A percentile compares a stretch with the other conserved stretches of the same genome.
Evolutionary conservation across 352 stramenopile genomes (phyloP).

Genomic region (Phytophthora citrophthora): DNA sequence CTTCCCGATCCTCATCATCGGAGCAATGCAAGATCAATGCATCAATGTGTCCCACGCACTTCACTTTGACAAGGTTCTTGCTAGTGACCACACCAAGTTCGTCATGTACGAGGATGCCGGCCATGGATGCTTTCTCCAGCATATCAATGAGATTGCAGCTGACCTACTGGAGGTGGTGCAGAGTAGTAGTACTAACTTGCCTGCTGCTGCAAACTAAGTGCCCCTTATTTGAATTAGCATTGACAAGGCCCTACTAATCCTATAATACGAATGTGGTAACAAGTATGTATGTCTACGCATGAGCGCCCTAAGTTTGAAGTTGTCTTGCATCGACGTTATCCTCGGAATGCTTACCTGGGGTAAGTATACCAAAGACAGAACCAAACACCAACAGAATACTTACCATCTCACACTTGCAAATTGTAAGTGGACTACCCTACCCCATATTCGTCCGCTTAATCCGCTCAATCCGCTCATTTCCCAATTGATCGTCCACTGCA

Average conservation of each 20-base stretch:
- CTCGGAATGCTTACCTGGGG: too few relatives aligned
- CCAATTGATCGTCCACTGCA: constrained; percentile 6
- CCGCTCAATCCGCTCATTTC: constrained; percentile 23
- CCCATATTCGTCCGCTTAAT: constrained; percentile 9
- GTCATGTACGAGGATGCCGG: constrained; percentile 51
- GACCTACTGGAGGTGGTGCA: constrained; percentile 36
- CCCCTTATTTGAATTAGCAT: too few relatives aligned
- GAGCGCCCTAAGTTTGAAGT: too few relatives aligned
- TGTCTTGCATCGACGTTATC: too few relatives aligned
- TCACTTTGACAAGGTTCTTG: constrained; percentile 40
- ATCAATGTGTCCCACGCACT: constrained; percentile 45
- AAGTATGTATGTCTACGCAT: too few relatives aligned
- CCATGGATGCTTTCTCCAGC: constrained; percentile 51
- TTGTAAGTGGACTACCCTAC: neutral
- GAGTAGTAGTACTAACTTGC: neutral
- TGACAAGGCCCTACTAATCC: too few relatives aligned
- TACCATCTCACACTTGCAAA: neutral
- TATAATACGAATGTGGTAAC: too few relatives aligned
- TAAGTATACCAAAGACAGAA: neutral
- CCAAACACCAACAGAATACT: constrained; percentile 9
- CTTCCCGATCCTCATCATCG: constrained; percentile 57
- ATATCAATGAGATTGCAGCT: constrained; percentile 45
- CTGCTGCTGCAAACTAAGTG: constrained; percentile 6
- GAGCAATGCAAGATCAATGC: constrained; percentile 37
- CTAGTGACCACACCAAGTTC: constrained; percentile 44